phyloP scores from a whole-genome alignment of 2,329 filamentous ascomycete genomes.

The Paradendryphiella salina region DNA sequence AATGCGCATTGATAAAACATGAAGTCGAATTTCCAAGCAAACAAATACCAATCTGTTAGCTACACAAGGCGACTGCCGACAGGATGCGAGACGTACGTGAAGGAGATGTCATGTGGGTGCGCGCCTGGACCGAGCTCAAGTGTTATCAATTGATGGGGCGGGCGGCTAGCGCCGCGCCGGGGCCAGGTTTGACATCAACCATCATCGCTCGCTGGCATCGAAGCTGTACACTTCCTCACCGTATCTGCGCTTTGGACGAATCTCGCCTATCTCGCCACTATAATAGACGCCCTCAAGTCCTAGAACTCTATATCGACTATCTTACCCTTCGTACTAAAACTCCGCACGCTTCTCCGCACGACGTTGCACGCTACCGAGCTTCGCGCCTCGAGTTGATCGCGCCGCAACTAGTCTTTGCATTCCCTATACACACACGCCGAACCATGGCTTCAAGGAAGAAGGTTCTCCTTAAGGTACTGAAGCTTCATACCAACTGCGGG shows the following conservation, averaged over 20 bases:
- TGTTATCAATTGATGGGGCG: constrained; percentile 9
- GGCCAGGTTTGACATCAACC: constrained; percentile 13
- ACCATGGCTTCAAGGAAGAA: constrained; percentile 64
- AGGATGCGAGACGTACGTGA: not conserved
- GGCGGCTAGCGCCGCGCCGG: constrained; percentile 5
- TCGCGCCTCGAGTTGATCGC: constrained; percentile 10
- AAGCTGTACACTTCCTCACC: constrained; percentile 11
- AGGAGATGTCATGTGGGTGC: constrained; percentile 9
- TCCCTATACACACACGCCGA: constrained; percentile 10
- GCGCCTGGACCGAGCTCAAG: constrained; percentile 5
- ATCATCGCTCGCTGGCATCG: constrained; percentile 12
- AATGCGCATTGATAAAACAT: no score
- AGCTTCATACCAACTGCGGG: not conserved
- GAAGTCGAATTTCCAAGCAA: no score
- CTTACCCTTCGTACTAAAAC: not conserved
- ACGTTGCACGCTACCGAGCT: constrained; percentile 7
- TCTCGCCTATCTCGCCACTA: not conserved
- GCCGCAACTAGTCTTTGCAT: constrained; percentile 6
- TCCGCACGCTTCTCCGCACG: constrained; percentile 5
- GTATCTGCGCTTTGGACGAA: constrained; percentile 7
- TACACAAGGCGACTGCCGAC: no score
- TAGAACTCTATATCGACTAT: not conserved
- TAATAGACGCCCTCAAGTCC: not conserved
- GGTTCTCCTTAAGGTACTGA: constrained; percentile 79
- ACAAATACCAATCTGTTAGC: no score